A percentile compares a stretch with the other conserved stretches of the same genome.
Evolutionary conservation across 768 basidiomycete species (phyloP).

Genomic region (Boletus rufocinnamomeus): DNA sequence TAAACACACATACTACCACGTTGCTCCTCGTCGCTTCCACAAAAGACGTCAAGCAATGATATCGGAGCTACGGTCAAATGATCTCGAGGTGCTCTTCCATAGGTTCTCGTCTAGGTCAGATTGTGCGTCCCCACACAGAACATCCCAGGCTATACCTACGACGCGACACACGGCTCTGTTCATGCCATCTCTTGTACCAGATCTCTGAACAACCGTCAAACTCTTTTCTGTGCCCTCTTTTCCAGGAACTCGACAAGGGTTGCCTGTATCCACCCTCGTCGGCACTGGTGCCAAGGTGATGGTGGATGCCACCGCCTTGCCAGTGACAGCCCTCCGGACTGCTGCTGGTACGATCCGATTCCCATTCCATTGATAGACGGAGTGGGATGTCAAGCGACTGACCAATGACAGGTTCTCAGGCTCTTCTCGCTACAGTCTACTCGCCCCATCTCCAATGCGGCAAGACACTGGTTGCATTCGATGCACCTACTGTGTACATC

Average conservation of each 20-base stretch:
- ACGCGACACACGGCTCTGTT: conserved; percentile 64
- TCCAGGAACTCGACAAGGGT: conserved; percentile 47
- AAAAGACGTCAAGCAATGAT: conserved; percentile 54
- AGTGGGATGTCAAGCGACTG: background rate
- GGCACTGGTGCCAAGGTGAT: conserved; percentile 72
- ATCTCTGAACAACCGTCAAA: conserved; percentile 72
- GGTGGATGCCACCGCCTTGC: conserved; percentile 70
- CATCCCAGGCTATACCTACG: conserved; percentile 51
- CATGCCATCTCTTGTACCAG: conserved; percentile 69
- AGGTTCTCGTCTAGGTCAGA: conserved; percentile 39
- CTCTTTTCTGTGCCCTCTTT: conserved; percentile 72
- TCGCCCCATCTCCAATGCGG: conserved; percentile 43
- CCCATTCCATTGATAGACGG: background rate
- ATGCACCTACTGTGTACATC: conserved; percentile 42
- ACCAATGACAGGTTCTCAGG: conserved; percentile 49
- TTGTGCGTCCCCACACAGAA: conserved; percentile 55
- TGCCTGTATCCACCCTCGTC: conserved; percentile 77
- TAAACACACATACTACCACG: conserved; percentile 9
- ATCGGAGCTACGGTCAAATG: conserved; percentile 43
- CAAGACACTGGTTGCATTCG: conserved; percentile 61
- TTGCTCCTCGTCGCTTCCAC: conserved; percentile 67
- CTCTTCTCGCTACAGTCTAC: conserved; percentile 51
- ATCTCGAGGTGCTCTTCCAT: conserved; percentile 55
- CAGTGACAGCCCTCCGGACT: conserved; percentile 82
- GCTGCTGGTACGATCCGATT: conserved; percentile 60